These are phyloP conservation scores for Magnaporthales sp. DNA, from an alignment of 2,329 filamentous ascomycete species.

Conservation along the genomic window DNA sequence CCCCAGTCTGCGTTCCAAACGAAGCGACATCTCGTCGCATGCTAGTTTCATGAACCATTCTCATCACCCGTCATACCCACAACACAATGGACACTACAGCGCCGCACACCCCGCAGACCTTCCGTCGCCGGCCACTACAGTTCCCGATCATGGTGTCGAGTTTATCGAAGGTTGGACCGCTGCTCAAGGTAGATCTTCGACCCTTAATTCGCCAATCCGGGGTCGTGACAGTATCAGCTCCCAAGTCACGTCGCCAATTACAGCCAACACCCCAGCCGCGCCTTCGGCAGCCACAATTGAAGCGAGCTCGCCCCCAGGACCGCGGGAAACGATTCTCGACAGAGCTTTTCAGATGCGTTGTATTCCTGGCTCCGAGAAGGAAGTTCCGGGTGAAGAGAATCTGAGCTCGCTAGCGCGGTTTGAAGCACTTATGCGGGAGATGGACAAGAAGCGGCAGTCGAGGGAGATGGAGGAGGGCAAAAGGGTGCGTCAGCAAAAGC, in stretches of 20 bases:
- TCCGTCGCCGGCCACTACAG: slow-evolving; percentile 44
- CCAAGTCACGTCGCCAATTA: slow-evolving; percentile 19
- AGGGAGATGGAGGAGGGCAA: slow-evolving; percentile 23
- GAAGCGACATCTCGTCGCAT: slow-evolving; percentile 52
- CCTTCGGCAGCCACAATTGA: slow-evolving; percentile 24
- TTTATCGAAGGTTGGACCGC: slow-evolving; percentile 54
- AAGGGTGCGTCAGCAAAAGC: slow-evolving; percentile 2
- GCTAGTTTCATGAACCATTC: slow-evolving; percentile 22
- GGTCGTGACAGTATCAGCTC: slow-evolving; percentile 47
- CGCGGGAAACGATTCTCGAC: slow-evolving; percentile 59
- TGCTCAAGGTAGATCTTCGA: slow-evolving; percentile 49
- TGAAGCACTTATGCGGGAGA: slow-evolving; percentile 56
- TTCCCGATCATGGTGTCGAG: slow-evolving; percentile 44
- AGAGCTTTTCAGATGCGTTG: slow-evolving; percentile 54
- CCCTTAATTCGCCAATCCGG: slow-evolving; percentile 46
- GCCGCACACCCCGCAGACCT: slow-evolving; percentile 44
- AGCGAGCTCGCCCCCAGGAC: slow-evolving; percentile 41
- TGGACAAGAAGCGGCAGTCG: slow-evolving; percentile 40
- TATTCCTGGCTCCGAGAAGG: slow-evolving; percentile 50
- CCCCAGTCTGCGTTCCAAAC: slow-evolving; percentile 51
- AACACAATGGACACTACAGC: slow-evolving; percentile 36
- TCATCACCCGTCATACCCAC: slow-evolving; percentile 40
- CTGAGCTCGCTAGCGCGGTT: slow-evolving; percentile 57
- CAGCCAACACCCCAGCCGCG: slow-evolving; percentile 17
- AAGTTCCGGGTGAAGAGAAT: slow-evolving; percentile 50